Base-by-base conservation (phyloP, 257 asterid genomes). In the Rauvolfia tetraphylla region DNA sequence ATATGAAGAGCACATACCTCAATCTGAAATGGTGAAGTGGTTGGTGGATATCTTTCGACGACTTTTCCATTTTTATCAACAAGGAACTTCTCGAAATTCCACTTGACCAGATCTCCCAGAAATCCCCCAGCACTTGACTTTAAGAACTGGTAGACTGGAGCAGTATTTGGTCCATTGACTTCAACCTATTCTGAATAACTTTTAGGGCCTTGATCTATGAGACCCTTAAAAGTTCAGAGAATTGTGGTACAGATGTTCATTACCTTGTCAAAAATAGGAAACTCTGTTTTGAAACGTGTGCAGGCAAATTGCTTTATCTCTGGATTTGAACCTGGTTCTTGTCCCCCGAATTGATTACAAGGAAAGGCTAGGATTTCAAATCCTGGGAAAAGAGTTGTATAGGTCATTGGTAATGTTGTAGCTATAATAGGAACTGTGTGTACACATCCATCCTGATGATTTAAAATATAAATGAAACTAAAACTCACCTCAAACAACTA, bases 31-130 rank as follows among this genome's bases (percentile, higher is more conserved):
- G 98, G 98, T 9, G 98, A 89, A 23, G 98, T 90, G 42, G 98
- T 85, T 70, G 98, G 98, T 69, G 90, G 88, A 68, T 95, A 95
- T 88, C 98, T 84, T 83, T 95, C 92, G 20, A 90, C 93, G 69
- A 95, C 98, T 83, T 85, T 88, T 34, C 98, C 98, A 65, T 88
- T 90, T 81, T 90, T 95, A 88, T 95, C 96, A 66, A 95, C 96
- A 53, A 95, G 85, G 80, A 95, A 95, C 84, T 95, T 95, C 93
- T 95, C 98, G 44, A 95, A 95, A 73, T 95, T 95, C 98, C 98
- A 95, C 82, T 95, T 95, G 75, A 95, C 77, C 81, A 95, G 75
- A 87, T 87, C 97, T 29, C 97, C 97, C 0, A 94, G 83, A 75
- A 92, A 88, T 54, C 98, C 98, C 58, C 98, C 98, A 39, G 96